Evolutionary conservation across 2,329 filamentous ascomycete genomes (phyloP), one percentile per base, ranked within the genome.

Genomic region (Colletotrichum brevisporum): DNA sequence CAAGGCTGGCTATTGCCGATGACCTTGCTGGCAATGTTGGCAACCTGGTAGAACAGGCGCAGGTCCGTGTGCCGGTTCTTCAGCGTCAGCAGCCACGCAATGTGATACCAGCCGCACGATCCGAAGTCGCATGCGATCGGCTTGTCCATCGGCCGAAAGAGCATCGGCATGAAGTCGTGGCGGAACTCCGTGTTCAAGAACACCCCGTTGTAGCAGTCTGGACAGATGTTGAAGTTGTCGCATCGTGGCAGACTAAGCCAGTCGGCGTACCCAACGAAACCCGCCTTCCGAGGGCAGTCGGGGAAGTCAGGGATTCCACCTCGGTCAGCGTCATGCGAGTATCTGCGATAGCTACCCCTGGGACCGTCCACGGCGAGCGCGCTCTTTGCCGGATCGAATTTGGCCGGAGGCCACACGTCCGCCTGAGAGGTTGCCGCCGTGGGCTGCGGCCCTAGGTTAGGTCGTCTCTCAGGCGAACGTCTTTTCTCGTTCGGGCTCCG

Each of bases 71-170:
- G 84, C 13, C 89, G 82, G 72, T 93, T 89, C 78, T 94, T 94
- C 60, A 92, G 82, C 2, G 91, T 95, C 71, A 97, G 85, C 3
- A 95, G 85, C 89, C 92, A 97, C 1, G 94, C 94, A 47, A 97
- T 89, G 31, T 93, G 90, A 74, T 94, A 91, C 94, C 94, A 98
- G 1, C 91, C 89, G 0, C 85, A 86, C 13, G 89, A 86, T 36
- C 93, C 93, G 79, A 98, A 94, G 72, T 94, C 91, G 80, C 95
- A 98, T 53, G 87, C 84, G 8, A 93, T 85, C 53, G 88, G 84
- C 48, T 85, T 83, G 15, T 88, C 86, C 3, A 85, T 82, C 5
- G 88, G 83, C 16, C 90, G 88, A 31, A 85, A 82, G 36, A 89
- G 85, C 43, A 89, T 88, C 3, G 86, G 85, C 12, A 90, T 82